Percentiles rank a stretch among this genome's conserved stretches.
These are phyloP conservation scores for Globisporangium emineosum DNA, from an alignment of 352 stramenopile species.

Conservation along the genomic window DNA sequence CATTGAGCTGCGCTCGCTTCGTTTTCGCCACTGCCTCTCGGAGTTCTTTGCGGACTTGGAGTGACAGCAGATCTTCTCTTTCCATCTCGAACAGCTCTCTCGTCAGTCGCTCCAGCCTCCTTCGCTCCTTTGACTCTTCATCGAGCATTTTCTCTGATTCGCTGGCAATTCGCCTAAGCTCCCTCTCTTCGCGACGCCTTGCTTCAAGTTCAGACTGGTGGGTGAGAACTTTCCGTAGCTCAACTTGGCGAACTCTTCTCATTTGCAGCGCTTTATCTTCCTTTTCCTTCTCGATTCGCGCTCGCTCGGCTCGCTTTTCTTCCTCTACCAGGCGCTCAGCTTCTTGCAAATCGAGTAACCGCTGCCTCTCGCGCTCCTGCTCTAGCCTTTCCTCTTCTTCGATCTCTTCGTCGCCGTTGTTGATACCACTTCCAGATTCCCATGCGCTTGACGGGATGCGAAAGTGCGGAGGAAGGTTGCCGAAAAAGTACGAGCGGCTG, in stretches of 20 bases:
- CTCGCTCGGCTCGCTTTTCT: constrained; percentile 46
- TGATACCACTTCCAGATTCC: constrained; percentile 50
- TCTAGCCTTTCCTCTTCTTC: constrained; percentile 67
- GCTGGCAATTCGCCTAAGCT: constrained; percentile 22
- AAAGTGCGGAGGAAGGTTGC: constrained; percentile 46
- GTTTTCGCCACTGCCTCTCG: constrained; percentile 23
- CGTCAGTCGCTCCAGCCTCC: constrained; percentile 26
- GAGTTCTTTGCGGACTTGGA: constrained; percentile 23
- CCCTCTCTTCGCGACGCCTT: constrained; percentile 28
- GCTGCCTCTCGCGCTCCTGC: constrained; percentile 51
- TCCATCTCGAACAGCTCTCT: constrained; percentile 41
- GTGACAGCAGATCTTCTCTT: constrained; percentile 36
- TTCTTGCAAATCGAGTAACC: constrained; percentile 58
- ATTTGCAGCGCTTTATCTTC: constrained; percentile 59
- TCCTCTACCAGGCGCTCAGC: constrained; percentile 52
- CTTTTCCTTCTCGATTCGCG: constrained; percentile 55
- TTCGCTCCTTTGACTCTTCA: constrained; percentile 37
- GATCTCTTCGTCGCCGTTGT: constrained; percentile 73
- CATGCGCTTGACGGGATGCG: constrained; percentile 44
- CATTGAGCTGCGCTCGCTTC: constrained; percentile 38
- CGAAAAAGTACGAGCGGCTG: constrained; percentile 69
- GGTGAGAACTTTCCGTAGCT: constrained; percentile 54
- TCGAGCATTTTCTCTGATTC: constrained; percentile 26
- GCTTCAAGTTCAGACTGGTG: constrained; percentile 56
- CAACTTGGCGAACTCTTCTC: constrained; percentile 40